Conservation (phyloP, 2,329 filamentous ascomycete genomes). For the Alternaria sp. region DNA sequence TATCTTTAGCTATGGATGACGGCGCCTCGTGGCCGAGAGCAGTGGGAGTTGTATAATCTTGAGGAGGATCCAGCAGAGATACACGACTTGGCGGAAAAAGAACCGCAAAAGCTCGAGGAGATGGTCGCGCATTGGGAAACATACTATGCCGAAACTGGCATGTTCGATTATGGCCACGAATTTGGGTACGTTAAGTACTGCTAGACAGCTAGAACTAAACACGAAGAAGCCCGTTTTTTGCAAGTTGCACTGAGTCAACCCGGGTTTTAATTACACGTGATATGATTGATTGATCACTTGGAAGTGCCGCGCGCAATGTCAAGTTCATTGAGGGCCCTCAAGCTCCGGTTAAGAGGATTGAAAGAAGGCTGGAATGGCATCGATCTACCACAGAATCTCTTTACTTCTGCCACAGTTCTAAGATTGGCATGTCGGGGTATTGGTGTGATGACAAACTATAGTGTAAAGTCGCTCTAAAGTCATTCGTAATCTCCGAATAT, state of each 20-base stretch:
- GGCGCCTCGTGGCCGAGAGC: constrained; percentile 63
- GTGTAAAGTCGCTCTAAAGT: not conserved
- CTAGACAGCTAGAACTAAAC: not conserved
- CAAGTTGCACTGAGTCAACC: not conserved
- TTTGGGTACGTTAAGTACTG: not conserved
- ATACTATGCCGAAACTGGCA: constrained; percentile 1
- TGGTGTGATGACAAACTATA: too few species aligned
- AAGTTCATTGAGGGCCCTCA: too few species aligned
- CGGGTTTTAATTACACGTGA: too few species aligned
- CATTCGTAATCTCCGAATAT: not conserved
- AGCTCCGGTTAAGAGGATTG: too few species aligned
- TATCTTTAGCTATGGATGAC: constrained; percentile 61
- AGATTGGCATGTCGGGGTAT: too few species aligned
- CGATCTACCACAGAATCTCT: too few species aligned
- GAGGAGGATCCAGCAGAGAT: constrained; percentile 62
- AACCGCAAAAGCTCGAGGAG: not conserved
- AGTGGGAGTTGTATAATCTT: constrained; percentile 67
- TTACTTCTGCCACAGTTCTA: too few species aligned
- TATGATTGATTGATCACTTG: too few species aligned
- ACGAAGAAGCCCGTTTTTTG: not conserved
- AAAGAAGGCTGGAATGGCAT: too few species aligned
- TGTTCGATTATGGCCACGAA: constrained; percentile 1
- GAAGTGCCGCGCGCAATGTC: too few species aligned
- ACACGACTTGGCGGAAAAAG: constrained; percentile 49
- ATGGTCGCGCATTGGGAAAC: not conserved